Conservation (phyloP, 2,329 filamentous ascomycete genomes). For the Talaromyces pinophilus region DNA sequence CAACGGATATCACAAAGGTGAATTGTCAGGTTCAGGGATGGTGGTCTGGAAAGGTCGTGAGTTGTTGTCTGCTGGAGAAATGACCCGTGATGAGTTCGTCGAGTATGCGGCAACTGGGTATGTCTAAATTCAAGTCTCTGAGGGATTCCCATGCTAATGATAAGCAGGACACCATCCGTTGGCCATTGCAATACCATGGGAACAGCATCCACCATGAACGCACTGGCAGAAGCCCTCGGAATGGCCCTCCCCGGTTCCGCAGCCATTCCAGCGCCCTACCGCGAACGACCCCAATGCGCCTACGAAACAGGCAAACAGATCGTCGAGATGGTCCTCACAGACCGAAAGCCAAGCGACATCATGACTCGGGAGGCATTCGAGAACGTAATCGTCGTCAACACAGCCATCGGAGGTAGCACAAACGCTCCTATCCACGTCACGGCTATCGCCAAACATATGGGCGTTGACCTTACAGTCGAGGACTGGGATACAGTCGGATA, state of each 20-base stretch:
- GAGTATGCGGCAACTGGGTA: slow-evolving; percentile 50
- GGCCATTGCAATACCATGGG: slow-evolving; percentile 59
- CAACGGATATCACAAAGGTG: slow-evolving; percentile 49
- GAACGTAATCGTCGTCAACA: slow-evolving; percentile 58
- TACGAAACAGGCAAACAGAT: slow-evolving; percentile 54
- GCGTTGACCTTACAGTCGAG: slow-evolving; percentile 53
- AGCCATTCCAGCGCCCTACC: slow-evolving; percentile 55
- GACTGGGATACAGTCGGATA: slow-evolving; percentile 58
- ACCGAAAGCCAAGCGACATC: slow-evolving; percentile 56
- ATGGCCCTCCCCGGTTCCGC: slow-evolving; percentile 56
- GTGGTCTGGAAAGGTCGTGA: slow-evolving; percentile 55
- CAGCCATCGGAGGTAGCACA: slow-evolving; percentile 58
- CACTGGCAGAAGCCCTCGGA: slow-evolving; percentile 54
- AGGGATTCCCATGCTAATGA: slow-evolving; percentile 1
- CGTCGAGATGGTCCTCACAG: slow-evolving; percentile 53
- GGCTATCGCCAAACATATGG: slow-evolving; percentile 57
- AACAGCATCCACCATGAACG: slow-evolving; percentile 57
- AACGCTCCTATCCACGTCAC: slow-evolving; percentile 60
- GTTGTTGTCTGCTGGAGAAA: slow-evolving; percentile 50
- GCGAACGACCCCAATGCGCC: slow-evolving; percentile 51
- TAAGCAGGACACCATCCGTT: slow-evolving; percentile 45
- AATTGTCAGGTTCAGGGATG: slow-evolving; percentile 49
- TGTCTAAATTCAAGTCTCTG: slow-evolving; percentile 22
- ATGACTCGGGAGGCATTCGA: slow-evolving; percentile 59
- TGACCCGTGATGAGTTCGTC: slow-evolving; percentile 48